Evolutionary conservation across 192 early-diverging fungal genomes (phyloP), one percentile per base, ranked within the genome.

Genomic region (Linnemannia hyalina): DNA sequence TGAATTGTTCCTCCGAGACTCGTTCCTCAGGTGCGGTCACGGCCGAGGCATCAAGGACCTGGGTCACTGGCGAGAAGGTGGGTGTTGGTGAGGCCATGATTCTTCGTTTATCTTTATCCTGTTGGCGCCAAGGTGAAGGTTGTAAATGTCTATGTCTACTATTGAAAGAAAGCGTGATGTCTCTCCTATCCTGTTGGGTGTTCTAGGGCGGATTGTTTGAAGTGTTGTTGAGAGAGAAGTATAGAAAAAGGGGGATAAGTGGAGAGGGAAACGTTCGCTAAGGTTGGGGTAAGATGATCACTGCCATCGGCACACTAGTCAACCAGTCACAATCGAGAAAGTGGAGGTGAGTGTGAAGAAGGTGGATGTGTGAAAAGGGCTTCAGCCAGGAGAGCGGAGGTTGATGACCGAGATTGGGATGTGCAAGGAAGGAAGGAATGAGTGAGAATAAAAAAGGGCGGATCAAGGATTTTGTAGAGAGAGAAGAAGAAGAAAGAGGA

Each of bases 1-100:
- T 86, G 80, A 86, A 86, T 63, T 86, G 84, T 46, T 86, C 84
- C 18, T 77, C 84, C 6, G 79, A 77, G 8, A 86, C 84, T 65
- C 70, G 81, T 54, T 89, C 81, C 63, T 87, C 77, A 26, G 75
- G 63, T 57, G 55, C 73, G 23, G 68, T 36, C 8, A 81, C 70
- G 52, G 76, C 49, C 7, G 80, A 16, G 13, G 73, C 29, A 35
- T 81, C 74, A 54, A 72, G 13, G 29, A 82, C 86, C 41, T 82
- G 80, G 6, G 86, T 88, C 20, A 88, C 86, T 41, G 86, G 80
- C 1, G 81, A 88, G 40, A 82, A 82, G 26, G 35, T 42, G 41
- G 55, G 13, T 73, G 46, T 8, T 46, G 71, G 3, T 16, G 71
- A 46, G 3, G 71, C 40, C 71, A 73, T 73, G 35, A 47, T 49